Evolutionary conservation across 495 filamentous ascomycete genomes (phyloP).

Genomic region (Bombardia bombarda): DNA sequence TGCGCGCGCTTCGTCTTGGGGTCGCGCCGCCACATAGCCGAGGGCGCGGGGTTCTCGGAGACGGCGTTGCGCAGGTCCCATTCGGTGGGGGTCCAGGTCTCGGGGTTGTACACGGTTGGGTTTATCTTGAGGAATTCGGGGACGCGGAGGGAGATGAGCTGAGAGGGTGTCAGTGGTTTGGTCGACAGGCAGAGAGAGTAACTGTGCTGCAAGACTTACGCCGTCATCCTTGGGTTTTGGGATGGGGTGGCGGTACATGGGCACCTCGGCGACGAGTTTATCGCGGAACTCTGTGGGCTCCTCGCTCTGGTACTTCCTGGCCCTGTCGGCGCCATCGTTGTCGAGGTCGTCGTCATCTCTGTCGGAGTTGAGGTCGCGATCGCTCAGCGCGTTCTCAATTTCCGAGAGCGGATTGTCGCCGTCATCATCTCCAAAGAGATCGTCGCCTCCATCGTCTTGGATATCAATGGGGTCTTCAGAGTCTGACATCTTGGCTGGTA

Average conservation of each 20-base stretch:
- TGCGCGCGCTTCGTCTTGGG: constrained; percentile 44
- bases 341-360: constrained; percentile 48
- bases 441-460: constrained; percentile 46
- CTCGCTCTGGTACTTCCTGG: no score
- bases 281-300: constrained; percentile 37
- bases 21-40: constrained; percentile 34
- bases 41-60: constrained; percentile 28
- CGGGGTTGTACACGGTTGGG: constrained; percentile 62
- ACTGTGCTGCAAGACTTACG: no score
- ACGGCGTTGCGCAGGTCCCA: constrained; percentile 39
- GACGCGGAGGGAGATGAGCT: constrained; percentile 74
- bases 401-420: constrained; percentile 26
- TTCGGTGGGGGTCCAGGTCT: constrained; percentile 50
- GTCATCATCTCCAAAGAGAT: constrained; percentile 56
- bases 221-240: constrained; percentile 66
- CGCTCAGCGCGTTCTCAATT: constrained; percentile 39
- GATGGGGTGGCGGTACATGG: constrained; percentile 53
- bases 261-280: constrained; percentile 49
- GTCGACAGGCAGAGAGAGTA: neutral
- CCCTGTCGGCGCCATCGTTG: constrained; percentile 34
- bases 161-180: neutral
- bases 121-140: constrained; percentile 74
- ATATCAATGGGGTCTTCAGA: constrained; percentile 43
- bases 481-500: constrained; percentile 39
- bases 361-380: constrained; percentile 75